Evolutionary conservation across 2,329 filamentous ascomycete genomes (phyloP), one percentile per base, ranked within the genome.

Genomic region (Exophiala xenobiotica): DNA sequence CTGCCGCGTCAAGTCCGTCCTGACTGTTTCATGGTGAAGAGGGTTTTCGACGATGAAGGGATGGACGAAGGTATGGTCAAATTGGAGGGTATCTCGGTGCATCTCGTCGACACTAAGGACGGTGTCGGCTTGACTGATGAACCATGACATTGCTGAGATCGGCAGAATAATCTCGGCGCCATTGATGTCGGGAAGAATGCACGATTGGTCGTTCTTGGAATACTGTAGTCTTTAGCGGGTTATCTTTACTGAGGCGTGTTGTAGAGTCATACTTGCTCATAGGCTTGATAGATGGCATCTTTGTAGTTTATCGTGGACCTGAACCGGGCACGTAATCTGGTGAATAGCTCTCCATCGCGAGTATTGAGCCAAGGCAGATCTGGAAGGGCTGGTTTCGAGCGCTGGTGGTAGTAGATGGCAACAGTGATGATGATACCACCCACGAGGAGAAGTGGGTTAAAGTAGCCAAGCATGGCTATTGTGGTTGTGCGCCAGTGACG

Each of bases 11-110:
- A 77, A 64, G 43, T 69, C 66, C 23, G 68, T 69, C 45, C 70
- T 68, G 12, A 75, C 58, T 4, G 73, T 68, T 44, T 69, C 67
- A 48, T 72, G 69, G 51, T 75, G 72, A 52, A 69, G 70, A 0
- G 70, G 64, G 27, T 70, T 65, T 18, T 63, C 59, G 4, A 74
- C 53, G 4, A 75, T 61, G 6, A 57, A 46, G 1, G 64, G 63
- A 6, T 65, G 59, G 6, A 69, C 63, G 37, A 74, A 73, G 6
- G 64, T 61, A 51, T 73, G 73, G 0, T 69, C 63, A 16, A 67
- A 70, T 19, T 66, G 61, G n/a, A 75, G 57, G 0, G 53, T 18
- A 24, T 74, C 69, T 47, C 68, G 68, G 49, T 74, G 70, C 9
- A 67, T 65, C 9, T 63, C 68, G 8, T 57, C 57, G 2, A 64